These are phyloP conservation scores for Trametes sanguinea DNA, from an alignment of 768 basidiomycete genomes.

Conservation along the genomic window DNA sequence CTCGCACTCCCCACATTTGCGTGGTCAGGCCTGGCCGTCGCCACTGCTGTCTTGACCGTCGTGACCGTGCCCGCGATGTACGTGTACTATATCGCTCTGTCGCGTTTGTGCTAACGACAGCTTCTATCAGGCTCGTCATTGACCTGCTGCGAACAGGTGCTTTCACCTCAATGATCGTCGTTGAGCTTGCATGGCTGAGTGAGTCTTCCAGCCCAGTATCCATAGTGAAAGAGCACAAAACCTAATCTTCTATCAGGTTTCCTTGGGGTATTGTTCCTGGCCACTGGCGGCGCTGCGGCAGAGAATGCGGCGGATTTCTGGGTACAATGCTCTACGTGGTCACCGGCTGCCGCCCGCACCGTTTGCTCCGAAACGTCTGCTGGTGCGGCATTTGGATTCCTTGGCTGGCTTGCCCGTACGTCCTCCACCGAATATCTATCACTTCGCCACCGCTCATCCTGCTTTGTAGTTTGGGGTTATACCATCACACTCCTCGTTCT, in stretches of 20 bases:
- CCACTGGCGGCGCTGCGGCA: constrained; percentile 26
- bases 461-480: constrained; percentile 18
- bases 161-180: constrained; percentile 34
- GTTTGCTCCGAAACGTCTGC: constrained; percentile 30
- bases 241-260: constrained; percentile 18
- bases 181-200: constrained; percentile 33
- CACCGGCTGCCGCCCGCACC: constrained; percentile 8
- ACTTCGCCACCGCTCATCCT: neutral
- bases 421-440: neutral
- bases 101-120: neutral
- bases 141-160: constrained; percentile 30
- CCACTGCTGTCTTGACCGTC: constrained; percentile 26
- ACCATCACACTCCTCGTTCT: constrained; percentile 21
- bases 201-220: neutral
- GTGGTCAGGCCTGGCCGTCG: constrained; percentile 28
- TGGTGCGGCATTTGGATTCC: constrained; percentile 31
- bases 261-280: constrained; percentile 35
- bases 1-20: constrained; percentile 7
- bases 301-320: constrained; percentile 15
- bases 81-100: neutral
- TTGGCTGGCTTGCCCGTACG: constrained; percentile 29
- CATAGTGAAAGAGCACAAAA: neutral
- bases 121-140: constrained; percentile 27
- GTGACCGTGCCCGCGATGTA: constrained; percentile 26
- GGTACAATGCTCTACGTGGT: constrained; percentile 2